Conservation (phyloP, 371 early-diverging fungal species). For the Capillidium rhysosporum region DNA sequence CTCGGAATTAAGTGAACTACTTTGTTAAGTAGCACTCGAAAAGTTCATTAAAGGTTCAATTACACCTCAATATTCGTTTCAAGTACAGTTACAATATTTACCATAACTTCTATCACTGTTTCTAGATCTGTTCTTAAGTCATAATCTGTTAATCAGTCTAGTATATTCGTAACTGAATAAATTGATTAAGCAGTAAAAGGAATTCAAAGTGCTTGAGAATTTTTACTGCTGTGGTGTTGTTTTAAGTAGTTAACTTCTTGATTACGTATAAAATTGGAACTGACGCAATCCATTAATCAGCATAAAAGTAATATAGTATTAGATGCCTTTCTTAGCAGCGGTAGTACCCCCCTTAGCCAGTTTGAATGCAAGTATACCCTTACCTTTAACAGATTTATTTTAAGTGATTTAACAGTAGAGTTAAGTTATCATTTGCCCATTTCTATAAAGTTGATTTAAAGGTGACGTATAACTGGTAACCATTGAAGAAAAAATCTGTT, state of each 20-base stretch:
- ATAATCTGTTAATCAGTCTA: constrained; percentile 19
- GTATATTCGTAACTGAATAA: constrained; percentile 34
- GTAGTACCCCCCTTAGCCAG: background rate
- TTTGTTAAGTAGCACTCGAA: constrained; percentile 27
- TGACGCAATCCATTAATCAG: constrained; percentile 6
- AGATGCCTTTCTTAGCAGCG: background rate
- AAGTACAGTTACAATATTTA: constrained; percentile 23
- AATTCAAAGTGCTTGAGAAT: constrained; percentile 21
- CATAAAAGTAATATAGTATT: background rate
- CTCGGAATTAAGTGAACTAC: constrained; percentile 24
- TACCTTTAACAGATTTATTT: background rate
- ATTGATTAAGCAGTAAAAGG: constrained; percentile 30
- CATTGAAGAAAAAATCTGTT: constrained; percentile 12
- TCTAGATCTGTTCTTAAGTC: constrained; percentile 36
- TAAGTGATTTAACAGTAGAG: background rate
- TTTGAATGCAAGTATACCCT: background rate
- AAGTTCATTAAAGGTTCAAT: constrained; percentile 24
- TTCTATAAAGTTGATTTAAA: constrained; percentile 18
- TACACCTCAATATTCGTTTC: constrained; percentile 26
- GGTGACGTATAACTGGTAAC: constrained; percentile 22
- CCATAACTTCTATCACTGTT: constrained; percentile 12
- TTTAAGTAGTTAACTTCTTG: background rate
- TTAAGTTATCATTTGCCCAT: constrained; percentile 17
- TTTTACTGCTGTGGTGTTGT: background rate
- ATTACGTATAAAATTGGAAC: background rate